Base-by-base conservation (phyloP, 305 asterid species). In the Fraxinus dipetala region DNA sequence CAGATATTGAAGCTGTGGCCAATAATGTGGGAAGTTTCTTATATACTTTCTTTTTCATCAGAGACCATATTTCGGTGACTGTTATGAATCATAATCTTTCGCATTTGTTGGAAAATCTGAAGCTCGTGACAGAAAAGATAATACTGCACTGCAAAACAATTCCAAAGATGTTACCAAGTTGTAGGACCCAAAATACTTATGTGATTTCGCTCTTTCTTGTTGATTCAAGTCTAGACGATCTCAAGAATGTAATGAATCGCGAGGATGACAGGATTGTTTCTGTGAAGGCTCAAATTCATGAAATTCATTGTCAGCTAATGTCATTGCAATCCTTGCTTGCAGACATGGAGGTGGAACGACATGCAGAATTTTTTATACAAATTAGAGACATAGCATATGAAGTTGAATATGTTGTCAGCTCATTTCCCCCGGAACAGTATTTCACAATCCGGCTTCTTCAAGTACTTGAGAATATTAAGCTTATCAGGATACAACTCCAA, bases 351-450 rank as follows among this genome's bases (percentile, higher is more conserved):
- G 51, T 2, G 4, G 2, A 11, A 43, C 51, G 51, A 43, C 2
- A 0, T 43, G 2, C 51, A 1, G 51, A 11, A 0, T 43, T 43
- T 43, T 43, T 43, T 43, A 2, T 43, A 43, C 5, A 2, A 43
- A 43, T 13, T 43, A 43, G 51, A 43, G 51, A 43, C 16, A 43
- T 10, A 43, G 54, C 54, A 43, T 43, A 43, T 10, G 54, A 43
- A 43, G n/a, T 43, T 13, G 0, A 43, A 43, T 43, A 43, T 43
- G 54, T 43, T 43, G 54, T 43, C 5, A 73, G 38, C 14, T 79
- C 80, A 1, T 79, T 79, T 65, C 11, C 51, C 36, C 79, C 79
- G 16, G 24, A 11, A n/a, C 24, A 35, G 76, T 82, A 78, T 63
- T 30, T 78, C 72, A 36, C 26, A 5, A 20, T 56, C 35, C 72